Base-by-base conservation (phyloP, 441 rosid genomes). In the Gossypium schwendimanii region DNA sequence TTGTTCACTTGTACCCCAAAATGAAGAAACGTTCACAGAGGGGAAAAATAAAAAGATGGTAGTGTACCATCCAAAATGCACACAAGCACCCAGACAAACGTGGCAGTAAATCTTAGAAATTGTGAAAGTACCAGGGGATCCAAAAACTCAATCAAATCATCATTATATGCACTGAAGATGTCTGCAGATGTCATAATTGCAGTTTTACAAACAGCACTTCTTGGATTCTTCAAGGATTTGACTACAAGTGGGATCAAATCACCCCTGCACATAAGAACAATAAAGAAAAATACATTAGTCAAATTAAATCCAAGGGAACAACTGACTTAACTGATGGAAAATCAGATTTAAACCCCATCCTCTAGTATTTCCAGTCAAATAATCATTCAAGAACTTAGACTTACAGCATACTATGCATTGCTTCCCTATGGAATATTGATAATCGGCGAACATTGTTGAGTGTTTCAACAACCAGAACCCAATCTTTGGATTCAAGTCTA, bases 181-280 rank as follows among this genome's bases (percentile, higher is more conserved):
- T 94, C 98, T 21, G 91, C 87, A 74, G 92, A 84, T 65, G 98
- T 85, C 98, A 94, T 89, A 71, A 90, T 82, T 73, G 95, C 94
- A 47, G 95, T 91, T 86, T 94, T 94, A 81, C 96, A 91, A 6
- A 94, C 88, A 12, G 95, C 95, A 53, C 98, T 91, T 81, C 97
- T 88, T 58, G 97, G 98, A 84, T 91, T 94, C 81, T 94, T 94
- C 75, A 94, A 79, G 58, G 95, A 88, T 80, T 91, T 94, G 78
- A 91, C 96, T 23, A 91, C 54, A 18, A 94, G 89, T 14, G 88
- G 87, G 50, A 91, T 80, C 81, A 88, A 84, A 72, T 90, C 88
- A 44, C 71, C 88, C 76, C 98, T 94, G 87, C 78, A 62, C 24
- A 77, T 47, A 24, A 58, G 49, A 66, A 77, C 75, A 81, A 28